These are phyloP conservation scores for Didymella glomerata DNA, from an alignment of 2,329 filamentous ascomycete genomes.

Conservation along the genomic window DNA sequence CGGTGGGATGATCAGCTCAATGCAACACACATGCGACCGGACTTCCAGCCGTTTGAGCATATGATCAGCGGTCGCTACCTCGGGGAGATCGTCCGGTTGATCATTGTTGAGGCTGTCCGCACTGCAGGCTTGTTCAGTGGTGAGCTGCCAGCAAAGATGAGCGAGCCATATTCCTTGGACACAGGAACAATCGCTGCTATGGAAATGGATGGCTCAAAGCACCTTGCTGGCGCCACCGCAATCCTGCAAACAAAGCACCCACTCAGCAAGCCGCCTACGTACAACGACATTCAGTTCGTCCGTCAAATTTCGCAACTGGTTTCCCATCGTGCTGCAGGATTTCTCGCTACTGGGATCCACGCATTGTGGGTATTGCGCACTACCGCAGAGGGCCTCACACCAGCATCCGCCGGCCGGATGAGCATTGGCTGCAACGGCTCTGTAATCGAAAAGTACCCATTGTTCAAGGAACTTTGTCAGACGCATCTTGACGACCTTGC, in stretches of 20 bases:
- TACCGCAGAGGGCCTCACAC: slow-evolving; percentile 56
- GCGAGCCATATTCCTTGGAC: slow-evolving; percentile 67
- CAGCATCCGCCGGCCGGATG: slow-evolving; percentile 48
- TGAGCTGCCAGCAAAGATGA: slow-evolving; percentile 62
- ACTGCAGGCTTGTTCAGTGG: slow-evolving; percentile 65
- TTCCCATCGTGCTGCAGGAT: slow-evolving; percentile 67
- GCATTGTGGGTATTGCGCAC: slow-evolving; percentile 67
- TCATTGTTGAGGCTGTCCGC: slow-evolving; percentile 67
- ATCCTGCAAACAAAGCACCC: slow-evolving; percentile 63
- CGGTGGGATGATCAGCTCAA: slow-evolving; percentile 70
- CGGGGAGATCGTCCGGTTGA: slow-evolving; percentile 69
- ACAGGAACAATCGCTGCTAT: slow-evolving; percentile 67
- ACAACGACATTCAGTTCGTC: slow-evolving; percentile 64
- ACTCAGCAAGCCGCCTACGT: slow-evolving; percentile 55
- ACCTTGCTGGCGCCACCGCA: slow-evolving; percentile 52
- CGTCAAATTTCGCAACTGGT: slow-evolving; percentile 62
- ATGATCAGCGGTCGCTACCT: slow-evolving; percentile 70
- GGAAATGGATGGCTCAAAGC: slow-evolving; percentile 58
- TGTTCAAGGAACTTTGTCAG: slow-evolving; percentile 70
- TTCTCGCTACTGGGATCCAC: slow-evolving; percentile 70
- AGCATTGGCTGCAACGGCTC: slow-evolving; percentile 79
- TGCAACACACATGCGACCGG: slow-evolving; percentile 63
- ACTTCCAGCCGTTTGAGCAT: slow-evolving; percentile 72
- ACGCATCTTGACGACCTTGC: slow-evolving; percentile 67
- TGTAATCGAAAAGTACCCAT: slow-evolving; percentile 80